These are phyloP conservation scores for Balamuthia mandrillaris DNA, from an alignment of 208 protist species.

Conservation along the genomic window DNA sequence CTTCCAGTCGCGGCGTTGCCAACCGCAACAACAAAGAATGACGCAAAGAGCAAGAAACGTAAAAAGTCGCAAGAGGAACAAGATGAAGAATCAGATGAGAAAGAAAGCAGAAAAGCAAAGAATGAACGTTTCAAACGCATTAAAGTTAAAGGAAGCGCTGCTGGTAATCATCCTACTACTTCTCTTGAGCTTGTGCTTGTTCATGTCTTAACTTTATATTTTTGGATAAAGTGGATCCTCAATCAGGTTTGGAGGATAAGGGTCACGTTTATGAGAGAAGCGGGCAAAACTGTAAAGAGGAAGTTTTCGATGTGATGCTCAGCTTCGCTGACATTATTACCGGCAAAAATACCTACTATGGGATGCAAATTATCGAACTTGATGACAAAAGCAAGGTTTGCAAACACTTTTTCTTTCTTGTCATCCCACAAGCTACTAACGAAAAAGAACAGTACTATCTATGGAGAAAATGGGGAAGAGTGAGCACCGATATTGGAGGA, in stretches of 20 bases:
- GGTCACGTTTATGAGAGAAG: conserved; percentile 13
- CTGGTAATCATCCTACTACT: not conserved
- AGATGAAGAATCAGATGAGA: not conserved
- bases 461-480: conserved; percentile 44
- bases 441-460: not conserved
- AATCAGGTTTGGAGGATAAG: conserved; percentile 26
- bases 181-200: not conserved
- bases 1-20: not conserved
- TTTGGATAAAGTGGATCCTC: not conserved
- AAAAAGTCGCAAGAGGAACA: not conserved
- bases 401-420: too few relatives aligned
- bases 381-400: not conserved
- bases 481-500: not conserved
- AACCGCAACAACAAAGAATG: too few relatives aligned
- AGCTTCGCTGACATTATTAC: not conserved
- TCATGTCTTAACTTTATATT: too few relatives aligned
- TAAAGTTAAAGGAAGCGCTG: conserved; percentile 46
- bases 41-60: not conserved
- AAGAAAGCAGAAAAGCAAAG: not conserved
- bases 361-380: conserved; percentile 43
- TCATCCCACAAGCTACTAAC: too few relatives aligned
- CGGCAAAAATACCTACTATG: conserved; percentile 40
- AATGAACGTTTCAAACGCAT: not conserved
- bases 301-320: conserved; percentile 30
- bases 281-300: too few relatives aligned